Evolutionary conservation across 75 land plant species (phyloP).

Genomic region (Chamaecyparis obtusa): DNA sequence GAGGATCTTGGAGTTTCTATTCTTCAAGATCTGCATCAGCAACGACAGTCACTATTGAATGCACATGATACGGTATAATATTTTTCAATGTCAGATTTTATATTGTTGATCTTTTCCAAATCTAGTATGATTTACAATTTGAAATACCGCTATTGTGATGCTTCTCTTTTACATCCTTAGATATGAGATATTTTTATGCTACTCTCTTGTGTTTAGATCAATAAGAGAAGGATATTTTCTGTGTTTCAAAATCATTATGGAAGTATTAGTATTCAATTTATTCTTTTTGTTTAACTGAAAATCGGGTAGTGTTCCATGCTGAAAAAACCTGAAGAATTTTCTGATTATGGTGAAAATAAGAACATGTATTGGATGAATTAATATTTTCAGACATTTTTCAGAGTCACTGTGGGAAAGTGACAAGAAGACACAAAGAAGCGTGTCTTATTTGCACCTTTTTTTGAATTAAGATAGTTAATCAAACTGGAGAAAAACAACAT

Average conservation of each 20-base stretch:
- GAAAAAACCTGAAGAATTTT: not conserved
- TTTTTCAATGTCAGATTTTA: not conserved
- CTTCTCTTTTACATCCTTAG: not conserved
- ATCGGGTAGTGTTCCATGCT: not conserved
- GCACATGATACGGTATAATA: constrained; percentile 42
- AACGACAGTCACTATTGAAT: constrained; percentile 60
- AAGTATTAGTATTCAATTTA: not conserved
- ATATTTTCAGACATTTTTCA: not conserved
- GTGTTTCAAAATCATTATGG: not conserved
- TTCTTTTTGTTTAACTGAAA: not conserved
- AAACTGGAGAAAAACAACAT: no score
- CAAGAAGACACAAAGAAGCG: not conserved
- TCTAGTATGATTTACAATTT: not conserved
- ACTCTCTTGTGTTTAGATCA: not conserved
- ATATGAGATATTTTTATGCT: not conserved
- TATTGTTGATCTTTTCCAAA: not conserved
- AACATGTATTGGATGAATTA: not conserved
- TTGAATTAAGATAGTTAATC: no score
- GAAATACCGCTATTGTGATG: not conserved
- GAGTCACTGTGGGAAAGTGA: not conserved
- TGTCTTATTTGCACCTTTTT: not conserved
- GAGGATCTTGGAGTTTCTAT: constrained; percentile 69
- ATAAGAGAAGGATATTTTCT: not conserved
- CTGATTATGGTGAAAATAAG: not conserved
- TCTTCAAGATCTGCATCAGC: constrained; percentile 66